Evolutionary conservation across 1,284 basidiomycete genomes (phyloP).

Genomic region (Phellopilus nigrolimitatus): DNA sequence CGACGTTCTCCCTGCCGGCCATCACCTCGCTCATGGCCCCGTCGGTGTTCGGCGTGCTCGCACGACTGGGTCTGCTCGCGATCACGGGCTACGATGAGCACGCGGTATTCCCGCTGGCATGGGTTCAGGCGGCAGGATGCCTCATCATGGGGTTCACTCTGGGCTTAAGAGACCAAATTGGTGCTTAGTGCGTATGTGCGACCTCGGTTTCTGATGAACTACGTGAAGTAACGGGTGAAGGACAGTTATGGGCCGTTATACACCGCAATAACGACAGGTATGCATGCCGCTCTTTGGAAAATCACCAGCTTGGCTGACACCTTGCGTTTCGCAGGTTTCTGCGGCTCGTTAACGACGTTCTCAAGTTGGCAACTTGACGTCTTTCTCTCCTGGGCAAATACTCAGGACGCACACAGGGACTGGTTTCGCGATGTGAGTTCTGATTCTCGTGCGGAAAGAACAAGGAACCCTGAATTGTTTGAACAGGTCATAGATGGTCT

Average conservation of each 20-base stretch:
- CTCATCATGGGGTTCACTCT: slow-evolving; percentile 85
- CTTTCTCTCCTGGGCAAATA: slow-evolving; percentile 84
- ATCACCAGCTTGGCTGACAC: background rate
- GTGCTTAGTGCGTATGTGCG: slow-evolving; percentile 55
- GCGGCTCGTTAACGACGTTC: slow-evolving; percentile 95
- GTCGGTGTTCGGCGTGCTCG: slow-evolving; percentile 75
- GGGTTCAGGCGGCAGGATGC: slow-evolving; percentile 87
- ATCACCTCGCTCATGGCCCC: slow-evolving; percentile 70
- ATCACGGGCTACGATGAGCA: slow-evolving; percentile 69
- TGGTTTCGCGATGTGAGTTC: slow-evolving; percentile 75
- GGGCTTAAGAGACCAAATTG: slow-evolving; percentile 65
- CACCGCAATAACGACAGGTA: slow-evolving; percentile 84
- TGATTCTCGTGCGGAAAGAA: background rate
- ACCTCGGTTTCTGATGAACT: slow-evolving; percentile 9
- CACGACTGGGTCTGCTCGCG: slow-evolving; percentile 70
- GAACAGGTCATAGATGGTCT: slow-evolving; percentile 79
- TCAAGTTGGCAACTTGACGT: slow-evolving; percentile 91
- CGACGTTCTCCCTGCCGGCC: slow-evolving; percentile 59
- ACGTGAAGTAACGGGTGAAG: slow-evolving; percentile 15
- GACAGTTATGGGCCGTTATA: slow-evolving; percentile 83
- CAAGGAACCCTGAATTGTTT: background rate
- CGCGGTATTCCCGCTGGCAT: slow-evolving; percentile 80
- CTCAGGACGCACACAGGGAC: slow-evolving; percentile 48
- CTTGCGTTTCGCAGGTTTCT: slow-evolving; percentile 61
- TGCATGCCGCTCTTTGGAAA: slow-evolving; percentile 16